Evolutionary conservation across 2,329 filamentous ascomycete genomes (phyloP).

Genomic region (Cercospora nicotianae): DNA sequence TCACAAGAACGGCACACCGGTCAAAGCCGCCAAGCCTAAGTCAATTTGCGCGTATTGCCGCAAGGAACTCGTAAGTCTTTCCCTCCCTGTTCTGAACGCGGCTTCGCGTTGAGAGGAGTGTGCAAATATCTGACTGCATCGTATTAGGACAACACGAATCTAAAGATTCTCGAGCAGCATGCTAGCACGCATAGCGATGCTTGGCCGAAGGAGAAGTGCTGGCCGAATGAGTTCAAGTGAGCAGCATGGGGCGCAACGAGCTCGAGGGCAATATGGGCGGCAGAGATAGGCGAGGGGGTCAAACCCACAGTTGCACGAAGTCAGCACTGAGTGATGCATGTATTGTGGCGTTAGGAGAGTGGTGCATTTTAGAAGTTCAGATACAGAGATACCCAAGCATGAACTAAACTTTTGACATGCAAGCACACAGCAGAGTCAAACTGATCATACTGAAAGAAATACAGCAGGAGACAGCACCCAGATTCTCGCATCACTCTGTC

Average conservation of each 20-base stretch:
- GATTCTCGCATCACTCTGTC: background rate
- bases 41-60: constrained; percentile 41
- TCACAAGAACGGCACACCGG: constrained; percentile 57
- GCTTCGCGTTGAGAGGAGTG: background rate
- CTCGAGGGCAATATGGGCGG: background rate
- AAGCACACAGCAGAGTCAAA: background rate
- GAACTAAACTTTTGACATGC: background rate
- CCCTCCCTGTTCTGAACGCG: background rate
- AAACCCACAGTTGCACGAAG: background rate
- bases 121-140: background rate
- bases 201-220: constrained; percentile 62
- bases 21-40: constrained; percentile 56
- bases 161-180: constrained; percentile 55
- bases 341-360: background rate
- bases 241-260: background rate
- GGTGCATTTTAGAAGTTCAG: background rate
- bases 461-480: background rate
- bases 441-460: background rate
- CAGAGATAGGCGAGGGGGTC: background rate
- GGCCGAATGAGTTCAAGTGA: constrained; percentile 45
- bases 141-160: constrained; percentile 49
- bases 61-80: constrained; percentile 33
- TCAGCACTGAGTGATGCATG: background rate
- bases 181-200: constrained; percentile 53
- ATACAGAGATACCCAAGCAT: constrained; percentile 9